phyloP scores from a whole-genome alignment of 208 protist genomes.

The Trypanosoma avium region DNA sequence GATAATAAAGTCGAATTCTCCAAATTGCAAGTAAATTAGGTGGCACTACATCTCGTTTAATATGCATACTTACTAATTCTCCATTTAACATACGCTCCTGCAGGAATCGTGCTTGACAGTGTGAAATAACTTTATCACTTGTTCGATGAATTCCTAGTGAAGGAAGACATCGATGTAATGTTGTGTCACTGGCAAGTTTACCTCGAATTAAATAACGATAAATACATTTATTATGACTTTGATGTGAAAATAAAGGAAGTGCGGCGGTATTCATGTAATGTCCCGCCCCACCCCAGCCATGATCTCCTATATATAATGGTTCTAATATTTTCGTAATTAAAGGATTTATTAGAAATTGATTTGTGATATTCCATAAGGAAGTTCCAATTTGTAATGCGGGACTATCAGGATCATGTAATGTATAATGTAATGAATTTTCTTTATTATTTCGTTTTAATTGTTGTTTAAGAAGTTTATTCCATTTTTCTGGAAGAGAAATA shows the following conservation, averaged over 20 bases:
- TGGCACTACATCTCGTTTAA: conserved; percentile 23
- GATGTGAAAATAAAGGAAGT: neutral
- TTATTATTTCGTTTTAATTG: neutral
- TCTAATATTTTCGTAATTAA: neutral
- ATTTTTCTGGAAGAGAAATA: neutral
- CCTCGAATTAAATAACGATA: conserved; percentile 3
- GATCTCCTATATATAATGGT: conserved; percentile 21
- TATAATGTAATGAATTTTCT: neutral
- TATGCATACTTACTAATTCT: conserved; percentile 22
- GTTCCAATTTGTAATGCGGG: neutral
- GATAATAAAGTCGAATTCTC: conserved; percentile 29
- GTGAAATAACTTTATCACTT: conserved; percentile 9
- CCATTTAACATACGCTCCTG: conserved; percentile 12
- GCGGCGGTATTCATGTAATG: conserved; percentile 27
- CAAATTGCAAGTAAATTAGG: conserved; percentile 24
- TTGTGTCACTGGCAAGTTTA: conserved; percentile 20
- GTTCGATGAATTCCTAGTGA: conserved; percentile 8
- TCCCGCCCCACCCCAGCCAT: conserved; percentile 30
- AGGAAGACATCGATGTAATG: conserved; percentile 18
- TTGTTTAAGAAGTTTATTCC: neutral
- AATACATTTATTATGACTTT: conserved; percentile 13
- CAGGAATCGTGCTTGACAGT: conserved; percentile 27
- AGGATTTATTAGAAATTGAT: neutral
- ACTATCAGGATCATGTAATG: neutral
- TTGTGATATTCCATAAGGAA: conserved; percentile 1